A percentile compares a stretch with the other conserved stretches of the same genome.
These are phyloP conservation scores for Silene conica DNA, from an alignment of 148 eudicot species.

Conservation along the genomic window DNA sequence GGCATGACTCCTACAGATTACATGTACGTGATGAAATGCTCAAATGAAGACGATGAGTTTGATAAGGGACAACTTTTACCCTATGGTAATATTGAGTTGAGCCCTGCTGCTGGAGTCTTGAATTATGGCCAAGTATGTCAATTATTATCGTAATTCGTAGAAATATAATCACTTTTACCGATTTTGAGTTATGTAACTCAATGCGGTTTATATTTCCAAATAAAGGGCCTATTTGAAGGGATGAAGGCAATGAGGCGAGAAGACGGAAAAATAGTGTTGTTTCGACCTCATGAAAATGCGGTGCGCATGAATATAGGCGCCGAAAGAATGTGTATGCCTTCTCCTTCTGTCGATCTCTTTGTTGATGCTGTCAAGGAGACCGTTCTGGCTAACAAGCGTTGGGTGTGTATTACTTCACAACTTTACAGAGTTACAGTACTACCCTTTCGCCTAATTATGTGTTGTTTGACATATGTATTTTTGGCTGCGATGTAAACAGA, in stretches of 20 bases:
- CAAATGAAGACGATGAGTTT: slow-evolving; percentile 22
- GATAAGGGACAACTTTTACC: slow-evolving; percentile 28
- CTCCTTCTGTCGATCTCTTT: slow-evolving; percentile 43
- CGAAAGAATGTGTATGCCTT: slow-evolving; percentile 47
- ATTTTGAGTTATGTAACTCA: too few relatives aligned
- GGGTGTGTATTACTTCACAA: slow-evolving; percentile 28
- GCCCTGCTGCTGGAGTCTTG: slow-evolving; percentile 36
- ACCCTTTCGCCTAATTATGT: too few relatives aligned
- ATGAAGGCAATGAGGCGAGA: slow-evolving; percentile 36
- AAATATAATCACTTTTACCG: neutral
- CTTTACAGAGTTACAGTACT: too few relatives aligned
- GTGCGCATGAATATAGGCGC: slow-evolving; percentile 38
- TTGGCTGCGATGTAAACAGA: slow-evolving; percentile 31
- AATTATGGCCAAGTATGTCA: slow-evolving; percentile 37
- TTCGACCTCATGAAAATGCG: slow-evolving; percentile 41
- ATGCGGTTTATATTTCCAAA: too few relatives aligned
- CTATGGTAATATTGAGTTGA: slow-evolving; percentile 34
- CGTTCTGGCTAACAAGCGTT: slow-evolving; percentile 39
- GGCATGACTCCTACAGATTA: slow-evolving; percentile 31
- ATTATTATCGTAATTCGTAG: neutral
- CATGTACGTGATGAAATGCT: slow-evolving; percentile 36
- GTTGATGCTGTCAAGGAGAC: slow-evolving; percentile 40
- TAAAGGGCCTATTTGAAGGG: slow-evolving; percentile 47
- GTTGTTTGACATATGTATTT: neutral
- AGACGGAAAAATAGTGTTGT: slow-evolving; percentile 29